Base-by-base conservation (phyloP, 768 basidiomycete genomes). In the Suillus ampliporus region DNA sequence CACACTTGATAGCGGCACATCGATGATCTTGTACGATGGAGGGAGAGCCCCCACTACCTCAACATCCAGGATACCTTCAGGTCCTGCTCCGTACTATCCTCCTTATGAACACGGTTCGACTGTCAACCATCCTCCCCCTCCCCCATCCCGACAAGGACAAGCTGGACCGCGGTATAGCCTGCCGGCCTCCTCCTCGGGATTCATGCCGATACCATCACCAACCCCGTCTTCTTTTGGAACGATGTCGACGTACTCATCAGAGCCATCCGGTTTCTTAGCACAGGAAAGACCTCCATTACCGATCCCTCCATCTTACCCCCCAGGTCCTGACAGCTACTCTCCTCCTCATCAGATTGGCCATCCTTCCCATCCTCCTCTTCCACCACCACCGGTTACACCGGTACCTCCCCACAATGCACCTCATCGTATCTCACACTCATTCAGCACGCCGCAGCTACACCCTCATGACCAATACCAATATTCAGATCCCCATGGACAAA, bases 161-260 rank as follows among this genome's bases (percentile, higher is more conserved):
- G 81, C 82, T 66, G 85, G 84, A 38, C 85, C 89, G 14, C 81
- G 91, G 58, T 87, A 89, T 66, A 91, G 88, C 67, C 77, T 90
- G 62, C 89, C 90, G 21, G 69, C 84, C 1, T 76, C 86, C 8
- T 86, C 90, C 0, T 89, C 90, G 13, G 90, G 91, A 14, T 93
- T 91, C 68, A 77, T 85, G 58, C 87, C 90, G 43, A 69, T 89
- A 50, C 71, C 81, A 31, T 80, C 60, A 58, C 68, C 76, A n/a
- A 61, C 74, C 43, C 69, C 80, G 14, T 74, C 81, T 7, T 72
- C 76, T 54, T 83, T 81, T 66, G 67, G 67, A 15, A 61, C 76
- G 21, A 61, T 78, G 57, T 62, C 78, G 23, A 72, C 80, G 13
- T 79, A 81, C 64, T 70, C 76, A 19, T 68, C 77, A 10, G 74